These are phyloP conservation scores for Penicillium sp. DNA, from an alignment of 2,329 filamentous ascomycete genomes.

Conservation along the genomic window DNA sequence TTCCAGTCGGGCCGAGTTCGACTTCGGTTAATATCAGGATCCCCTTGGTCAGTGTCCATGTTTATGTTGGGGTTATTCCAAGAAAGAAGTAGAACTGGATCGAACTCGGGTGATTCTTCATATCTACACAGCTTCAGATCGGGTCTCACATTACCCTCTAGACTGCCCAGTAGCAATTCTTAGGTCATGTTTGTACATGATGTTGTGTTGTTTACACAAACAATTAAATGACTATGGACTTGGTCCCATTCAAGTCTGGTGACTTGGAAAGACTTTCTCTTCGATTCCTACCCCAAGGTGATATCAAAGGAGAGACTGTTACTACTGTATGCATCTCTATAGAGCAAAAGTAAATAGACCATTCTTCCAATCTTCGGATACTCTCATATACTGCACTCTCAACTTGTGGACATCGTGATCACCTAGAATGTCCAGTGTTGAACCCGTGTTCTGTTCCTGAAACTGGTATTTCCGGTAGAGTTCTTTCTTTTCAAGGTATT, in stretches of 20 bases:
- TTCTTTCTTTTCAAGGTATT: no score
- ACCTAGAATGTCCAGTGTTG: no score
- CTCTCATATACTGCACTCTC: no score
- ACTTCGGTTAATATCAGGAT: constrained; percentile 15
- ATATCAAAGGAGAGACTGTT: no score
- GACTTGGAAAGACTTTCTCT: neutral
- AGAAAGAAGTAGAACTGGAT: neutral
- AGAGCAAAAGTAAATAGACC: no score
- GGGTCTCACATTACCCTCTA: constrained; percentile 5
- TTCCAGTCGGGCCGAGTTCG: constrained; percentile 14
- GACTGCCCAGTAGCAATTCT: constrained; percentile 20
- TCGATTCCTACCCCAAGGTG: neutral
- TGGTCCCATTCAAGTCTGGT: neutral
- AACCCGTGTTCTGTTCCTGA: neutral
- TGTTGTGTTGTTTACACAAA: no score
- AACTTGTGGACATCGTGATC: no score
- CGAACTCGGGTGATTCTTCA: neutral
- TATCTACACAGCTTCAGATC: neutral
- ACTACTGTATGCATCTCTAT: no score
- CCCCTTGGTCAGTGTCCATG: neutral
- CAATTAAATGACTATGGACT: neutral
- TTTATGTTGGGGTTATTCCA: neutral
- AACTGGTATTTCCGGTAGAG: neutral
- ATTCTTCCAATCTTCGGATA: no score
- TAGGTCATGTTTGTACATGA: no score